Evolutionary conservation across 495 filamentous ascomycete genomes (phyloP).

Genomic region (Penicillium psychrofluorescens): DNA sequence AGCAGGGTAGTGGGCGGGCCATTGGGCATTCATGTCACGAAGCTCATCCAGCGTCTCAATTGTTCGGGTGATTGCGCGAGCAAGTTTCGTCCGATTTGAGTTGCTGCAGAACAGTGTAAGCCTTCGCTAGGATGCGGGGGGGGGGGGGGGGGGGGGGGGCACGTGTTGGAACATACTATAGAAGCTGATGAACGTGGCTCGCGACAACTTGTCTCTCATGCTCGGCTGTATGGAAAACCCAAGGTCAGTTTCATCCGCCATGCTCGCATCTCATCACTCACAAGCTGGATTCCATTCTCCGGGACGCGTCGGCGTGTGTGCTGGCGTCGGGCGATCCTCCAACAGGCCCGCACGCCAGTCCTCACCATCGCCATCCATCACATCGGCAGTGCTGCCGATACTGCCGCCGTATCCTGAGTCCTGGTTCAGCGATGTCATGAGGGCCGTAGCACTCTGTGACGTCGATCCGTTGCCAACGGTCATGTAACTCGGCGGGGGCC

Average conservation of each 20-base stretch:
- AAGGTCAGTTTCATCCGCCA: too few relatives aligned
- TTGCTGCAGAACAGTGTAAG: conserved; percentile 55
- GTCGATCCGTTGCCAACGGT: conserved; percentile 79
- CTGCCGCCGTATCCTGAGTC: conserved; percentile 93
- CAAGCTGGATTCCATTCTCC: conserved; percentile 43
- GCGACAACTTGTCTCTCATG: conserved; percentile 54
- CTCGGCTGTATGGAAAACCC: conserved; percentile 29
- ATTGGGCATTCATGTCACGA: conserved; percentile 80
- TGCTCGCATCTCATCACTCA: conserved; percentile 4
- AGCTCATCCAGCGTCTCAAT: conserved; percentile 74
- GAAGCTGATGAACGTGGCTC: conserved; percentile 65
- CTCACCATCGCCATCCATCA: conserved; percentile 36
- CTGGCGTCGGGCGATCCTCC: conserved; percentile 58
- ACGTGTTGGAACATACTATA: conserved; percentile 43
- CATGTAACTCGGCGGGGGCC: conserved; percentile 61
- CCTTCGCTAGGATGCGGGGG: conserved; percentile 15
- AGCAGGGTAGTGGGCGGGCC: conserved; percentile 93
- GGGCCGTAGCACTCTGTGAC: conserved; percentile 61
- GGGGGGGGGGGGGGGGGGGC: too few relatives aligned
- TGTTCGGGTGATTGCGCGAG: conserved; percentile 73
- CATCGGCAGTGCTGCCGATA: conserved; percentile 40
- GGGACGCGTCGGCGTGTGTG: conserved; percentile 44
- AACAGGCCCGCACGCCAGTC: conserved; percentile 55
- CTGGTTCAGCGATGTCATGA: conserved; percentile 65
- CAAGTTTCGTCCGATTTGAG: conserved; percentile 78